These are phyloP conservation scores for Ceratopteris richardii DNA, from an alignment of 75 land plant genomes.

Conservation along the genomic window DNA sequence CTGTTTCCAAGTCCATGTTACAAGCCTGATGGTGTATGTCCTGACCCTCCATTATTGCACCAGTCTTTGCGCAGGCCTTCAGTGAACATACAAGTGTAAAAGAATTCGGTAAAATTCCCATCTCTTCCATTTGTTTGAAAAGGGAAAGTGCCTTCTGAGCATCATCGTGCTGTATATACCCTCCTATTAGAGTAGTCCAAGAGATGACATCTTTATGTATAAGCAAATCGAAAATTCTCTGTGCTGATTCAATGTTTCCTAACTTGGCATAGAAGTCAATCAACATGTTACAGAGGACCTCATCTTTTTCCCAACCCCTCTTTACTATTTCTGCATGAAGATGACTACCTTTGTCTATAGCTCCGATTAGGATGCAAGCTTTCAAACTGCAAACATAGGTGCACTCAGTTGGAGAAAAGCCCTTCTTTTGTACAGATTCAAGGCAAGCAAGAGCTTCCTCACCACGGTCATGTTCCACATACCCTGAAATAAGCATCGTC, in stretches of 20 bases:
- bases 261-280: constrained; percentile 36
- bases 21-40: constrained; percentile 20
- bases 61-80: constrained; percentile 7
- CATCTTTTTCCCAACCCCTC: constrained; percentile 31
- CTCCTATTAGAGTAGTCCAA: constrained; percentile 19
- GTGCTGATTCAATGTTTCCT: constrained; percentile 20
- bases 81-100: constrained; percentile 2
- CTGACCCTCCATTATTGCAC: constrained; percentile 11
- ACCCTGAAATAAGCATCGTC: constrained; percentile 14
- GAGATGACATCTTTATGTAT: constrained; percentile 36
- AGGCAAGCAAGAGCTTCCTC: constrained; percentile 9
- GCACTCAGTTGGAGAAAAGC: constrained; percentile 25
- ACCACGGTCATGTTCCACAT: constrained; percentile 8
- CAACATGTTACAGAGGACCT: constrained; percentile 54
- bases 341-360: constrained; percentile 14
- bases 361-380: constrained; percentile 17
- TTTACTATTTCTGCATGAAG: constrained; percentile 28
- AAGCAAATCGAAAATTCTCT: constrained; percentile 39
- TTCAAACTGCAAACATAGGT: constrained; percentile 42
- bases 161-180: constrained; percentile 8
- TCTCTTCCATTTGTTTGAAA: constrained; percentile 6
- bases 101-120: not conserved
- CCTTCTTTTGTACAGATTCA: not conserved
- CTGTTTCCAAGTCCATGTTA: constrained; percentile 5
- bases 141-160: constrained; percentile 4